These are phyloP conservation scores for Catharanthus roseus DNA, from an alignment of 257 asterid genomes.

Conservation along the genomic window DNA sequence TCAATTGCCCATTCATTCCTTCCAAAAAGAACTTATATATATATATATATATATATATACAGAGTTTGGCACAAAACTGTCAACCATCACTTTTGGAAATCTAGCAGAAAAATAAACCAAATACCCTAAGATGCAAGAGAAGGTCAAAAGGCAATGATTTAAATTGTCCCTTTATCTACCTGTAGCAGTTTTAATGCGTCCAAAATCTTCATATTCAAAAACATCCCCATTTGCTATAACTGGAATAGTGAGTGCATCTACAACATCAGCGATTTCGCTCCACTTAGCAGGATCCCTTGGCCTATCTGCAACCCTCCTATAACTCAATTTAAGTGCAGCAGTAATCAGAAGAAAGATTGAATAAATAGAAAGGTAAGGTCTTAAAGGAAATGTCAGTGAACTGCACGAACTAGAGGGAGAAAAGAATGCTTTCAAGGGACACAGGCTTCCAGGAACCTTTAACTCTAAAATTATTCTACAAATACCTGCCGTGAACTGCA, in stretches of 20 bases:
- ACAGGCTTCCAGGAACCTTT: neutral
- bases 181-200: constrained; percentile 66
- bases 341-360: constrained; percentile 3
- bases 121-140: neutral
- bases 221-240: constrained; percentile 97
- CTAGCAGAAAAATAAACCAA: neutral
- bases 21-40: neutral
- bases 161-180: constrained; percentile 33
- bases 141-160: neutral
- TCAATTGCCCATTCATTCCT: neutral
- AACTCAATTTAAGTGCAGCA: constrained; percentile 14
- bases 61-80: neutral
- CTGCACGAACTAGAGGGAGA: neutral
- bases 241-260: constrained; percentile 77
- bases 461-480: neutral
- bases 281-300: constrained; percentile 98
- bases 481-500: constrained; percentile 95
- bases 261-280: constrained; percentile 87
- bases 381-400: neutral
- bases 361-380: neutral
- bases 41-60: too few relatives aligned
- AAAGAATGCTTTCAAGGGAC: neutral
- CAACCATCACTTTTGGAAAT: neutral
- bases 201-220: constrained; percentile 76
- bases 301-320: constrained; percentile 84